A percentile compares a stretch with the other conserved stretches of the same genome.
phyloP scores from a whole-genome alignment of 371 early-diverging fungal species.

The Mucor sp. region DNA sequence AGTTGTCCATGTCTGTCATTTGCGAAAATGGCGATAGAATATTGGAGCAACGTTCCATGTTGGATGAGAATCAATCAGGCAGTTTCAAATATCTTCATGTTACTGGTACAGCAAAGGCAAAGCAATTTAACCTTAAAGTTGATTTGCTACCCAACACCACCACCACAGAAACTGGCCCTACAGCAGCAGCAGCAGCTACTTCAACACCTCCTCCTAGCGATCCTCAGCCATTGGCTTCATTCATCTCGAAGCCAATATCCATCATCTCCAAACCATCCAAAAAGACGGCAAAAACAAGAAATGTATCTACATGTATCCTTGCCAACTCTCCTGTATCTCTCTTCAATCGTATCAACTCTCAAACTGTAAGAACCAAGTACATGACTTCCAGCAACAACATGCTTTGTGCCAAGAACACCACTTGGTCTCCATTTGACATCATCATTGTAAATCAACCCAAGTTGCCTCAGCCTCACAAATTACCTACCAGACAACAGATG shows the following conservation, averaged over 20 bases:
- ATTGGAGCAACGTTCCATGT: slow-evolving; percentile 53
- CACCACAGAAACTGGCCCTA: background rate
- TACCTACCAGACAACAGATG: slow-evolving; percentile 12
- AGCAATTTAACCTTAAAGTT: slow-evolving; percentile 73
- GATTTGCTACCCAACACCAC: slow-evolving; percentile 36
- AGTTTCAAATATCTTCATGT: slow-evolving; percentile 77
- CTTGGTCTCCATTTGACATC: slow-evolving; percentile 79
- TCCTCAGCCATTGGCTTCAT: slow-evolving; percentile 45
- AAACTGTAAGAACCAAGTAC: slow-evolving; percentile 85
- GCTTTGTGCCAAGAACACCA: slow-evolving; percentile 72
- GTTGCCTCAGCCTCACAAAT: slow-evolving; percentile 29
- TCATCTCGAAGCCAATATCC: slow-evolving; percentile 70
- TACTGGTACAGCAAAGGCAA: slow-evolving; percentile 76
- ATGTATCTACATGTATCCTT: slow-evolving; percentile 73
- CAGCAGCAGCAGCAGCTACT: background rate
- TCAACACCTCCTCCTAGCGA: background rate
- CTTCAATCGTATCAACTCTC: slow-evolving; percentile 83
- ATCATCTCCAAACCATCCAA: slow-evolving; percentile 89
- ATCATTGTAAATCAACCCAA: slow-evolving; percentile 54
- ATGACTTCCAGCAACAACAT: slow-evolving; percentile 61
- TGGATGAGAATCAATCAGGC: slow-evolving; percentile 57
- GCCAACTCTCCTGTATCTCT: slow-evolving; percentile 70
- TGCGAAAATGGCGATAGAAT: slow-evolving; percentile 54
- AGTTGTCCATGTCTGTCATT: slow-evolving; percentile 66
- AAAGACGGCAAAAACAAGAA: slow-evolving; percentile 80